Evolutionary conservation across 108 stramenopile genomes (phyloP).

Genomic region (Skeletonema tropicum): DNA sequence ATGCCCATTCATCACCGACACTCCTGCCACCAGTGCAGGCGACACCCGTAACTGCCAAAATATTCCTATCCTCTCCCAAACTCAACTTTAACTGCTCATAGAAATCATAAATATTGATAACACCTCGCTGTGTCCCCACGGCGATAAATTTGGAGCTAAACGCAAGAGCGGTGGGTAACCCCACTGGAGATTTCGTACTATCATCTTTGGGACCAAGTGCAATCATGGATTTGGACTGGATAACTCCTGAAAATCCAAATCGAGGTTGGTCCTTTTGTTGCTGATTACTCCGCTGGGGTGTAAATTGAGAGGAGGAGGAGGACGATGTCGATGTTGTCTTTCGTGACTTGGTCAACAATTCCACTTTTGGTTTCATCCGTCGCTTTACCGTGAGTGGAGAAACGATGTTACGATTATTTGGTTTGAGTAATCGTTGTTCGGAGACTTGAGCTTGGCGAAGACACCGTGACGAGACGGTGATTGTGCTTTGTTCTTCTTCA

Average conservation of each 20-base stretch:
- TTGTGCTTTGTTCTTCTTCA: neutral
- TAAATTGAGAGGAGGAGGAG: conserved; percentile 8
- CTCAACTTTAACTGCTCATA: conserved; percentile 83
- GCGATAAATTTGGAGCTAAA: conserved; percentile 89
- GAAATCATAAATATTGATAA: conserved; percentile 82
- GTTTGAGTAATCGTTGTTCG: conserved; percentile 64
- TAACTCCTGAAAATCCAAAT: neutral
- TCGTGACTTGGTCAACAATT: conserved; percentile 57
- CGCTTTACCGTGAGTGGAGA: conserved; percentile 82
- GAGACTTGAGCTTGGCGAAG: conserved; percentile 54
- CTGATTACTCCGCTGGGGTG: neutral
- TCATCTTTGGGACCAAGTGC: conserved; percentile 2
- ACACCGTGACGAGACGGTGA: conserved; percentile 16
- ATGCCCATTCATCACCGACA: conserved; percentile 2
- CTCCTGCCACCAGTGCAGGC: conserved; percentile 11
- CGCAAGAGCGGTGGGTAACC: conserved; percentile 77
- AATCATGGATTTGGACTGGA: conserved; percentile 44
- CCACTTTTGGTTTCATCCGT: conserved; percentile 80
- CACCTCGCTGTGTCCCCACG: conserved; percentile 79
- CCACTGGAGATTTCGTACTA: conserved; percentile 6
- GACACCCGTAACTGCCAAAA: conserved; percentile 2
- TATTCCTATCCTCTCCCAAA: conserved; percentile 33
- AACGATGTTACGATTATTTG: conserved; percentile 70
- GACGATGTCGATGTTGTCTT: conserved; percentile 10
- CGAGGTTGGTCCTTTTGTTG: neutral